Conservation (phyloP, 116 monocot species). For the Papilionanthe hybrid region DNA sequence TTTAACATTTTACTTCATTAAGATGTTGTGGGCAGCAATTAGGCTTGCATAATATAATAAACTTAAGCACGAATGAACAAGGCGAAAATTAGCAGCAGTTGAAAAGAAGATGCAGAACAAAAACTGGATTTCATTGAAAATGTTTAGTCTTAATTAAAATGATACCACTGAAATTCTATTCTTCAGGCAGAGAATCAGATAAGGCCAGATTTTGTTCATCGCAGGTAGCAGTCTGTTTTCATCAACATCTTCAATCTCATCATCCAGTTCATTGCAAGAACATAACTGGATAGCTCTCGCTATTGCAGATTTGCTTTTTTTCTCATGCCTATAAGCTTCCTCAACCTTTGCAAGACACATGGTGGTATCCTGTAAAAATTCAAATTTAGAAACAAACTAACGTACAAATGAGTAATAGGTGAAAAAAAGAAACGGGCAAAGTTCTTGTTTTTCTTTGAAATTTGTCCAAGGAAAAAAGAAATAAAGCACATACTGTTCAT, state of each 20-base stretch:
- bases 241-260: conserved; percentile 43
- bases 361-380: conserved; percentile 43
- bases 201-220: conserved; percentile 93
- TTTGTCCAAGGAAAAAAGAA: too few relatives aligned
- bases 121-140: neutral
- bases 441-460: too few relatives aligned
- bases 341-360: conserved; percentile 69
- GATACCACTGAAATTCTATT: conserved; percentile 80
- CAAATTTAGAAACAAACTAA: conserved; percentile 2
- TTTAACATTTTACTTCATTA: neutral
- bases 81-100: neutral
- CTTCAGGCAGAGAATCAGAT: conserved; percentile 70
- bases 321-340: conserved; percentile 73
- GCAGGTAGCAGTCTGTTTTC: conserved; percentile 95
- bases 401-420: neutral
- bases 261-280: conserved; percentile 44
- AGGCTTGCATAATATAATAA: neutral
- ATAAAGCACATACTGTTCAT: too few relatives aligned
- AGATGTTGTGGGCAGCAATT: too few relatives aligned
- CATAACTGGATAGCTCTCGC: conserved; percentile 37
- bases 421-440: neutral
- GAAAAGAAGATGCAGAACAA: neutral
- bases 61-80: neutral
- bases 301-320: conserved; percentile 54
- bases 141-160: neutral